Evolutionary conservation across 306 rosid species (phyloP).

Genomic region (Medicago ruthenica): DNA sequence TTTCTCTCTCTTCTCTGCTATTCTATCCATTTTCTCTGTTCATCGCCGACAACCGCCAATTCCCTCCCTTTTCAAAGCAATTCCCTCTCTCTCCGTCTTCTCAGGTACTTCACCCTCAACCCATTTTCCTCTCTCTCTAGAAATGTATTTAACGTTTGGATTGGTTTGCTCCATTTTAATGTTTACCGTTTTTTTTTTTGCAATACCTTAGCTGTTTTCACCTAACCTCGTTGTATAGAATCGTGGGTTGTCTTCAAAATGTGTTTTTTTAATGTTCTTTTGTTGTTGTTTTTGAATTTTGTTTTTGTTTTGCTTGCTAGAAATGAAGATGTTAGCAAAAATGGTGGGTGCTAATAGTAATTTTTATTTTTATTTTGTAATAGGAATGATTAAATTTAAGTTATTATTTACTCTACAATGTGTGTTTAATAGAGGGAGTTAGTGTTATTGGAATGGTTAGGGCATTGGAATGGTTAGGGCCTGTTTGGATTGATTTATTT

Average conservation of each 20-base stretch:
- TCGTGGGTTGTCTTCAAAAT: conserved; percentile 40
- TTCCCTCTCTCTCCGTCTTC: conserved; percentile 21
- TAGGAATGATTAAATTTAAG: conserved; percentile 5
- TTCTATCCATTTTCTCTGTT: conserved; percentile 41
- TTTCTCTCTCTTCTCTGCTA: conserved; percentile 22
- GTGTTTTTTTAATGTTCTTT: neutral
- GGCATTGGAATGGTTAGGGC: neutral
- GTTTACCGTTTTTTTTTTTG: neutral
- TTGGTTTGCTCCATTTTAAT: conserved; percentile 27
- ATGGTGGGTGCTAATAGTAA: conserved; percentile 19
- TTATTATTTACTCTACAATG: conserved; percentile 3
- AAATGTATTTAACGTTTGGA: conserved; percentile 4
- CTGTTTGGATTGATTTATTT: too few relatives aligned
- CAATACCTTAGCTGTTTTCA: neutral
- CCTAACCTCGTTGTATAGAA: conserved; percentile 32
- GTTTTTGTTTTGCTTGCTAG: conserved; percentile 15
- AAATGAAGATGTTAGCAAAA: conserved; percentile 32
- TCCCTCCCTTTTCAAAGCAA: conserved; percentile 48
- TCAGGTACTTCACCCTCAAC: conserved; percentile 35
- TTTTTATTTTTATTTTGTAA: neutral
- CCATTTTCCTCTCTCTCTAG: neutral
- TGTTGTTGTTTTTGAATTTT: conserved; percentile 1
- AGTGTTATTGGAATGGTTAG: neutral
- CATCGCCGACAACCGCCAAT: conserved; percentile 56
- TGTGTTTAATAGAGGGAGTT: neutral